A percentile compares a stretch with the other conserved stretches of the same genome.
phyloP scores from a whole-genome alignment of 2,329 filamentous ascomycete genomes.

The Pseudocercospora fuligena region DNA sequence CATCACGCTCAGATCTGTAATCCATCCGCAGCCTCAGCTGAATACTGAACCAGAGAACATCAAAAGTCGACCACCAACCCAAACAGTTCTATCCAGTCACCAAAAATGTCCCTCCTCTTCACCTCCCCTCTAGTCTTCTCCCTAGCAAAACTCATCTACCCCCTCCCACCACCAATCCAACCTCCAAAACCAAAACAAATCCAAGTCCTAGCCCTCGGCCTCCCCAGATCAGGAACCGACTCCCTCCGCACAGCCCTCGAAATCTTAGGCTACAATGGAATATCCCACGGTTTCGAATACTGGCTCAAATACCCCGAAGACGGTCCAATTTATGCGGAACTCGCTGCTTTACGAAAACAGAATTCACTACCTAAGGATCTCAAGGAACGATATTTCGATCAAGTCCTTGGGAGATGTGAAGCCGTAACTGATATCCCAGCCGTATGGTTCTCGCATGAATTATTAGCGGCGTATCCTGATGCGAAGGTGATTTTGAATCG shows the following conservation, averaged over 20 bases:
- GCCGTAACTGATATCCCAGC: background rate
- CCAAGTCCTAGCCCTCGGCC: slow-evolving; percentile 26
- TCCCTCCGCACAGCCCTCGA: slow-evolving; percentile 25
- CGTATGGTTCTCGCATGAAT: background rate
- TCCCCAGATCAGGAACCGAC: slow-evolving; percentile 28
- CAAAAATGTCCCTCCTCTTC: background rate
- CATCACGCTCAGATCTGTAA: too few relatives aligned
- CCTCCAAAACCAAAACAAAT: background rate
- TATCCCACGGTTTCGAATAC: background rate
- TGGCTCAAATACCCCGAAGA: background rate
- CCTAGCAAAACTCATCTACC: background rate
- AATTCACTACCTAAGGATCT: background rate
- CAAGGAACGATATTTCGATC: background rate
- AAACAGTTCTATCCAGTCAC: background rate
- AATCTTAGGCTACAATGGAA: slow-evolving; percentile 19
- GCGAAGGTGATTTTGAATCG: background rate
- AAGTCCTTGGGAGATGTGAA: background rate
- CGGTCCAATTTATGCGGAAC: background rate
- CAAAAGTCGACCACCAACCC: too few relatives aligned
- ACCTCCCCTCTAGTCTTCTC: background rate
- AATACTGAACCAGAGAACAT: too few relatives aligned
- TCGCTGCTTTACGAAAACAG: background rate
- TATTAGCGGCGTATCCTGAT: background rate
- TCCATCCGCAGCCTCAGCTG: too few relatives aligned
- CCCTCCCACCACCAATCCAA: background rate